Evolutionary conservation across 768 basidiomycete species (phyloP).

Genomic region (Agrocybe pediades): DNA sequence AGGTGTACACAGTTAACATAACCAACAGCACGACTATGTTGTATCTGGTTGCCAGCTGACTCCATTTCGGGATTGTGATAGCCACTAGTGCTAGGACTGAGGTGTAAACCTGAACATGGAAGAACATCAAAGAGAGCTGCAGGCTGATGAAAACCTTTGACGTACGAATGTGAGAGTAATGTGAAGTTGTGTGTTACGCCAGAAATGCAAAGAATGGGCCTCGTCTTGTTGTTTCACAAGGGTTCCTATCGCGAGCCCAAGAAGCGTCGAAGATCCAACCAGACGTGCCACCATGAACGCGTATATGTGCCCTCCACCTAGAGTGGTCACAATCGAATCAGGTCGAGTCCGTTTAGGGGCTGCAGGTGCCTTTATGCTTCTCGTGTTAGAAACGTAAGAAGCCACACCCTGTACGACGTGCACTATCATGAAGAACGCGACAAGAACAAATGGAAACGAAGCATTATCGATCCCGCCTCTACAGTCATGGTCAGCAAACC

Average conservation of each 20-base stretch:
- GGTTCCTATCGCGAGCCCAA: slow-evolving; percentile 3
- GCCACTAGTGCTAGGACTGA: slow-evolving; percentile 40
- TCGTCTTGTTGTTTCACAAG: not conserved
- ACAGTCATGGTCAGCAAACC: not conserved
- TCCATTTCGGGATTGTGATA: slow-evolving; percentile 30
- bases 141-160: not conserved
- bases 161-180: slow-evolving; percentile 12
- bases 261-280: slow-evolving; percentile 7
- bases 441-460: not conserved
- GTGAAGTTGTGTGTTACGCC: slow-evolving; percentile 4
- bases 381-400: not conserved
- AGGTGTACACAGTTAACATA: slow-evolving; percentile 44
- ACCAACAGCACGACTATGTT: slow-evolving; percentile 29
- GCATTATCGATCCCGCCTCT: not conserved
- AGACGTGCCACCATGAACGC: slow-evolving; percentile 14
- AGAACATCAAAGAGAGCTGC: not conserved
- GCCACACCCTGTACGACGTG: not conserved
- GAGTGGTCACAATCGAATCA: not conserved
- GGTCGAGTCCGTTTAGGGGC: not conserved
- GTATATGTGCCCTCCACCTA: slow-evolving; percentile 11
- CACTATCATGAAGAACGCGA: not conserved
- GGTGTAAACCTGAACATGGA: slow-evolving; percentile 28
- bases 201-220: too few relatives aligned
- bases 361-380: not conserved
- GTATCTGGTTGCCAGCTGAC: slow-evolving; percentile 25